phyloP scores from a whole-genome alignment of 208 protist species.

The Spongospora subterranea region DNA sequence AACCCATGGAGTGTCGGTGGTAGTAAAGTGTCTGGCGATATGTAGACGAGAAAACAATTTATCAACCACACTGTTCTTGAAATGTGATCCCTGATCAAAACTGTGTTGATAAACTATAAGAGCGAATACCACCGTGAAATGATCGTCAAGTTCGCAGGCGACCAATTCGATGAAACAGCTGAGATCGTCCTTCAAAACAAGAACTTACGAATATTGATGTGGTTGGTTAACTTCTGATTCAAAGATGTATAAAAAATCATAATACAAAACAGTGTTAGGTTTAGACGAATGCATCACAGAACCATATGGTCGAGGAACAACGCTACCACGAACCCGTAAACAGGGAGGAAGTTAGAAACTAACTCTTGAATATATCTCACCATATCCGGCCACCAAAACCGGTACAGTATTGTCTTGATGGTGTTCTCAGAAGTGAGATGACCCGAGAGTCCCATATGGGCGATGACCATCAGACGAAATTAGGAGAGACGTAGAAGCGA shows the following conservation, averaged over 20 bases:
- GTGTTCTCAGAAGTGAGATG: not conserved
- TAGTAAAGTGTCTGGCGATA: no score
- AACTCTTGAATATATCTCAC: not conserved
- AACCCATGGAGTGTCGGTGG: no score
- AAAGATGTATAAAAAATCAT: not conserved
- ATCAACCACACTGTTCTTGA: no score
- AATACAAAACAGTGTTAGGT: conserved; percentile 6
- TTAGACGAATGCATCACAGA: not conserved
- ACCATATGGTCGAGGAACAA: not conserved
- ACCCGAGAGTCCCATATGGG: not conserved
- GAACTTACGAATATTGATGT: no score
- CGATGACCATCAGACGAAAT: not conserved
- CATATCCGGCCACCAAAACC: not conserved
- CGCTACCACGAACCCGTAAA: not conserved
- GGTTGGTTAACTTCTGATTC: not conserved
- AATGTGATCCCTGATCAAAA: no score
- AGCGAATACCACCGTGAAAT: no score
- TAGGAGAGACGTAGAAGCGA: not conserved
- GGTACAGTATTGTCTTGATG: not conserved
- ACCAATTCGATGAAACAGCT: no score
- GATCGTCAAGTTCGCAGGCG: no score
- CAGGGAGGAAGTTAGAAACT: not conserved
- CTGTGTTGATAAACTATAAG: no score
- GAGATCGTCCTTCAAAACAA: no score
- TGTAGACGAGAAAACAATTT: no score